Conservation (phyloP, 805 yeast species). For the Kodamaea hsintzibuensis region DNA sequence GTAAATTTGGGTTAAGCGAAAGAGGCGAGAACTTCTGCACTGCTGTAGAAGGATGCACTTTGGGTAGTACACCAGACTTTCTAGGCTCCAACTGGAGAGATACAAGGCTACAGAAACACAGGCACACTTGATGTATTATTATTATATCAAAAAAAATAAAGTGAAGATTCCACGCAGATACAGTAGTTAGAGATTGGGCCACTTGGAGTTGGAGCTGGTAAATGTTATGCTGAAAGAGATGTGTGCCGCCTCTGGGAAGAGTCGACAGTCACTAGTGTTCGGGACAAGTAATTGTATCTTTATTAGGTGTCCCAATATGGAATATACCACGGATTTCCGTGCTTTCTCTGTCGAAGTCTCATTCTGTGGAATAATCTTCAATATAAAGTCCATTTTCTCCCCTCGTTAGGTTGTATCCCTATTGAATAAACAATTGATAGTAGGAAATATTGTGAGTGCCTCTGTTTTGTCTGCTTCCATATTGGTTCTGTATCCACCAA, state of each 20-base stretch:
- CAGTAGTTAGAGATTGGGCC: background rate
- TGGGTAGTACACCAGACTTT: too few species aligned
- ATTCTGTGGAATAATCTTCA: background rate
- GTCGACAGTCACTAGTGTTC: background rate
- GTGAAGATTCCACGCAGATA: background rate
- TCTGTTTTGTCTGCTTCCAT: background rate
- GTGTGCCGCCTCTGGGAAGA: background rate
- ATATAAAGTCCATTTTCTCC: background rate
- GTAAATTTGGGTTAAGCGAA: background rate
- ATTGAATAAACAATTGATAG: background rate
- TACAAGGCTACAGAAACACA: background rate
- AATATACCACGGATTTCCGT: slow-evolving; percentile 10
- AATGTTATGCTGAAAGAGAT: background rate
- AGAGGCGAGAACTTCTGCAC: background rate
- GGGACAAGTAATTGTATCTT: background rate
- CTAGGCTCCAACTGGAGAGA: too few species aligned
- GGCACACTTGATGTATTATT: background rate
- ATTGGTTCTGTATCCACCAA: background rate
- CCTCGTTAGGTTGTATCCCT: background rate
- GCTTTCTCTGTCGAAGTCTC: background rate
- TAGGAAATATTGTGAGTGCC: background rate
- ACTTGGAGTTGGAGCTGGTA: background rate
- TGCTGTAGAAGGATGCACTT: too few species aligned
- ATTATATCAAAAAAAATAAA: too few species aligned
- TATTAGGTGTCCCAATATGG: background rate